Conservation (phyloP, 1,139 yeast species). For the Suhomyces bokatorum region DNA sequence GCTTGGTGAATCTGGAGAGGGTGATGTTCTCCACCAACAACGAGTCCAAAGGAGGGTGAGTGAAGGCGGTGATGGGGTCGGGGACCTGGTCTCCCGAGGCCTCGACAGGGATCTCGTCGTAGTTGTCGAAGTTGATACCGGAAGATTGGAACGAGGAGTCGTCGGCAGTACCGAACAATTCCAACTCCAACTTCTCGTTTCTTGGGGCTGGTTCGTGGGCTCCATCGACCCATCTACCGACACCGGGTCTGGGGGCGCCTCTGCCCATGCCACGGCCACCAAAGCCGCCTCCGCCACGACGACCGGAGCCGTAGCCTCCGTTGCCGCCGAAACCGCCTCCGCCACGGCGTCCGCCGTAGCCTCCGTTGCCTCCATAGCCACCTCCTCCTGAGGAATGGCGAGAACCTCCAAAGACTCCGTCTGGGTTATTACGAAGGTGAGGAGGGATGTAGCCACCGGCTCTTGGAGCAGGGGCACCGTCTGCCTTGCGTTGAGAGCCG, state of each 20-base stretch:
- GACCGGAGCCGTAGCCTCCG: constrained; percentile 23
- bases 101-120: constrained; percentile 97
- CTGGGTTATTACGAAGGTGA: constrained; percentile 48
- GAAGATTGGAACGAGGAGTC: constrained; percentile 84
- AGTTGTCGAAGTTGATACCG: constrained; percentile 97
- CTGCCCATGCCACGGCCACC: constrained; percentile 26
- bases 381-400: constrained; percentile 24
- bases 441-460: constrained; percentile 61
- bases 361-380: constrained; percentile 21
- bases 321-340: constrained; percentile 15
- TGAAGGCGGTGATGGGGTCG: constrained; percentile 85
- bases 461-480: constrained; percentile 12
- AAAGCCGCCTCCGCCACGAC: constrained; percentile 35
- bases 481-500: constrained; percentile 10
- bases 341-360: constrained; percentile 10
- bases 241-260: constrained; percentile 40
- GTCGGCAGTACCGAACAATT: constrained; percentile 84
- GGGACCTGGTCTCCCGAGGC: constrained; percentile 96
- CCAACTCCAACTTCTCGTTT: constrained; percentile 70
- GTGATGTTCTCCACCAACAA: constrained; percentile 84
- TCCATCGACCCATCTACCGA: constrained; percentile 84
- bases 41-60: constrained; percentile 88
- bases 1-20: constrained; percentile 87
- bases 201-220: constrained; percentile 81
- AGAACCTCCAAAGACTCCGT: constrained; percentile 16